Percentiles rank a stretch among this genome's conserved stretches.
phyloP scores from a whole-genome alignment of 2,329 filamentous ascomycete genomes.

The Colletotrichum australisinense region DNA sequence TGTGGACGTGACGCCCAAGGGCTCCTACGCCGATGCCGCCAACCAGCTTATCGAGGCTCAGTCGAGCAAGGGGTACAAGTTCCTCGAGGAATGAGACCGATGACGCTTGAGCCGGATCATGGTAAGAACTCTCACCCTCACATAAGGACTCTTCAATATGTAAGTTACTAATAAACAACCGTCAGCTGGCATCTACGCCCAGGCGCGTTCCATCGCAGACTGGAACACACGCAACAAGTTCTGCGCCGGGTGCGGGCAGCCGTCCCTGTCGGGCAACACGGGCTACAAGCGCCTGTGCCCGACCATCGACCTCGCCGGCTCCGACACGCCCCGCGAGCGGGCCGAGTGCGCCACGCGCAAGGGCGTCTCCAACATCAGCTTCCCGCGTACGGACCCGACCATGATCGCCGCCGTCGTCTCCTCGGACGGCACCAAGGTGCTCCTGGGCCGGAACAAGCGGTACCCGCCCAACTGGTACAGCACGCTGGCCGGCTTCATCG shows the following conservation, averaged over 20 bases:
- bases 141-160: background rate
- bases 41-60: constrained; percentile 55
- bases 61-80: constrained; percentile 69
- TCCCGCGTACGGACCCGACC: constrained; percentile 92
- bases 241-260: constrained; percentile 88
- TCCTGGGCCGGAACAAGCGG: constrained; percentile 86
- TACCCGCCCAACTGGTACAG: constrained; percentile 90
- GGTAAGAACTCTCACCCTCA: constrained; percentile 55
- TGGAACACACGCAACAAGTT: constrained; percentile 96
- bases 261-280: constrained; percentile 81
- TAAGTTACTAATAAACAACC: constrained; percentile 25
- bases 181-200: constrained; percentile 87
- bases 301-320: constrained; percentile 70
- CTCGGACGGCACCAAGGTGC: constrained; percentile 78
- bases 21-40: constrained; percentile 70
- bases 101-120: constrained; percentile 69
- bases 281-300: constrained; percentile 87
- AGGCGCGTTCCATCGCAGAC: constrained; percentile 88
- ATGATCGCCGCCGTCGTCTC: constrained; percentile 96
- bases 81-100: constrained; percentile 73
- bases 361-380: constrained; percentile 89
- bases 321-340: constrained; percentile 62
- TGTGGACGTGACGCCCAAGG: constrained; percentile 84
- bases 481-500: constrained; percentile 88
- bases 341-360: constrained; percentile 83